Evolutionary conservation across 129 eudicot genomes (phyloP).

Genomic region (Sambucus nigra): DNA sequence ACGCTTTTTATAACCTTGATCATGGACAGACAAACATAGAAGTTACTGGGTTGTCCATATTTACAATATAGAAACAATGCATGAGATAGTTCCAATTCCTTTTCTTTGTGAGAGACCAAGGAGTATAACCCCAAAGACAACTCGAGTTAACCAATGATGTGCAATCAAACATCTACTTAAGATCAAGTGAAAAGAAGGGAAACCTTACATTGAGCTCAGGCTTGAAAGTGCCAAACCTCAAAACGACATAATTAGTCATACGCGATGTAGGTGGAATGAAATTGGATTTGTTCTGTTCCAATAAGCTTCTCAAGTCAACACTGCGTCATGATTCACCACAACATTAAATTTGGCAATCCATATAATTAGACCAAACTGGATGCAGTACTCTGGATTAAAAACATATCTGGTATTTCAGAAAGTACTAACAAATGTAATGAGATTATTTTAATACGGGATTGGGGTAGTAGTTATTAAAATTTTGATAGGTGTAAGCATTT

Average conservation of each 20-base stretch:
- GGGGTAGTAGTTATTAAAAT: background rate
- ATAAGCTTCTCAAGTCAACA: slow-evolving; percentile 80
- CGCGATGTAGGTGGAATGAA: slow-evolving; percentile 76
- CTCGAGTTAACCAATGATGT: too few species aligned
- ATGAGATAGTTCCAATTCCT: too few species aligned
- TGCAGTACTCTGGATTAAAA: slow-evolving; percentile 1
- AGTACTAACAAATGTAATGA: background rate
- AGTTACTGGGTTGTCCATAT: too few species aligned
- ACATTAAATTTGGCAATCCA: background rate
- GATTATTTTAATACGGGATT: background rate
- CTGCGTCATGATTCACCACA: slow-evolving; percentile 36
- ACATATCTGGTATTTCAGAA: background rate
- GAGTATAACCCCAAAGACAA: background rate
- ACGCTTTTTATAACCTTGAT: too few species aligned
- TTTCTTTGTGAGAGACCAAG: too few species aligned
- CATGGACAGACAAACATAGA: background rate
- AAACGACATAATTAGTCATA: slow-evolving; percentile 83
- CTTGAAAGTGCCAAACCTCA: slow-evolving; percentile 58
- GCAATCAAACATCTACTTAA: background rate
- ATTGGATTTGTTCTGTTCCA: slow-evolving; percentile 63
- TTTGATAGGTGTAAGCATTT: too few species aligned
- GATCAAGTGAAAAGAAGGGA: background rate
- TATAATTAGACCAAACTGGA: slow-evolving; percentile 1
- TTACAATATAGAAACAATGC: too few species aligned
- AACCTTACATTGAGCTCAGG: slow-evolving; percentile 50